Evolutionary conservation across 768 basidiomycete genomes (phyloP), one percentile per base, ranked within the genome.

Genomic region (Tylopilus rubrobrunneus): DNA sequence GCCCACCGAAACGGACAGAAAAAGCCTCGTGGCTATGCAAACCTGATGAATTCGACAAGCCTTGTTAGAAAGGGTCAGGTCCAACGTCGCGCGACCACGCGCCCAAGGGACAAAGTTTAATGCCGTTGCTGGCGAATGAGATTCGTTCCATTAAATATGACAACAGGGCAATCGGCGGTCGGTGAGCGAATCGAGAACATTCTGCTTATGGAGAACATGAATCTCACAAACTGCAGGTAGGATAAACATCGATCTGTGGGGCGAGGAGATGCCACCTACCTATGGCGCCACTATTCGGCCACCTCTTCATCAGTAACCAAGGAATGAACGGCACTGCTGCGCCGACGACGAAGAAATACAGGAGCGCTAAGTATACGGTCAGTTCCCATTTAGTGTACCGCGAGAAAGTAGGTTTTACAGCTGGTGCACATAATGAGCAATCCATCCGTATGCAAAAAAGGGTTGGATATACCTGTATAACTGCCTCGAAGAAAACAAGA

Each of bases 71-170:
- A 15, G 36, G 14, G 40, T 57, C 10, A 57, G 40, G 19, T 7
- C 19, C 5, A 10, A 7, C 9, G 17, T 21, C n/a, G 21, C 19
- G 4, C n/a, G 19, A 40, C 7, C 7, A 21, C 60, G 70, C 65
- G 85, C 81, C 86, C 87, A 92, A 3, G 86, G 84, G 3, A 92
- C 77, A 63, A 86, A 95, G 68, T 96, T 95, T 61, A 92, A 77
- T 4, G 90, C 87, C 0, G 84, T 89, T 12, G 90, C 90, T 9
- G 91, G 90, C 1, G 92, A 45, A 94, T 89, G 49, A 73, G 71
- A 23, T 74, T 71, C 5, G 85, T 79, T 3, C 88, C 91, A 27
- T 80, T 78, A 62, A 91, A 86, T 62, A 91, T 78, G 47, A 89
- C 62, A 46, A 89, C 62, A 10, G 75, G 82, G 49, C 80, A 43